phyloP scores from a whole-genome alignment of 495 filamentous ascomycete species.

The Lentithecium fluviatile region DNA sequence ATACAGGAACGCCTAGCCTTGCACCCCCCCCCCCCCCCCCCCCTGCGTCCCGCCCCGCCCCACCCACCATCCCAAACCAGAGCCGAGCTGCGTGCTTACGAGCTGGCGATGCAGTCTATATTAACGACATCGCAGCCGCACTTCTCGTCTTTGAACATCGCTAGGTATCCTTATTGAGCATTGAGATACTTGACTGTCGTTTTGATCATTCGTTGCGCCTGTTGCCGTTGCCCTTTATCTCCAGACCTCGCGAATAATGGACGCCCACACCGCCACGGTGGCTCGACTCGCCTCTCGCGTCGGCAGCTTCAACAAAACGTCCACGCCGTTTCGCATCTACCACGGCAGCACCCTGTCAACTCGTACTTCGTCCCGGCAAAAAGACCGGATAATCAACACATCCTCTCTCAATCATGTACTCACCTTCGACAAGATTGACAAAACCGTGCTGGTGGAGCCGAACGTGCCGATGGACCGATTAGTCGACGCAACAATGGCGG shows the following conservation, averaged over 20 bases:
- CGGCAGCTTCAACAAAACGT: slow-evolving; percentile 10
- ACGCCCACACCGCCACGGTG: slow-evolving; percentile 21
- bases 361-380: slow-evolving; percentile 47
- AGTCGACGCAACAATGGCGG: slow-evolving; percentile 51
- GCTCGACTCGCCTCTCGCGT: slow-evolving; percentile 9
- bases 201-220: neutral
- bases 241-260: slow-evolving; percentile 8
- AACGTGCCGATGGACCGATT: slow-evolving; percentile 66
- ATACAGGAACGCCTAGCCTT: no score
- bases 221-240: neutral
- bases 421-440: slow-evolving; percentile 42
- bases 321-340: slow-evolving; percentile 62
- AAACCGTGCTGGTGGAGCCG: slow-evolving; percentile 56
- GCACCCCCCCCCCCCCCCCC: no score
- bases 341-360: slow-evolving; percentile 79
- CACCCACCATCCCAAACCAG: no score
- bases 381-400: slow-evolving; percentile 56
- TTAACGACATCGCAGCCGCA: no score
- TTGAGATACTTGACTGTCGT: no score
- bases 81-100: no score
- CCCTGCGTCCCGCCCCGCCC: no score
- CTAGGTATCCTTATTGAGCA: no score
- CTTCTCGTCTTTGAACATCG: no score
- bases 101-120: no score
- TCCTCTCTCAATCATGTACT: slow-evolving; percentile 42